Conservation (phyloP, 768 basidiomycete species). For the Kockovaella imperatae region DNA sequence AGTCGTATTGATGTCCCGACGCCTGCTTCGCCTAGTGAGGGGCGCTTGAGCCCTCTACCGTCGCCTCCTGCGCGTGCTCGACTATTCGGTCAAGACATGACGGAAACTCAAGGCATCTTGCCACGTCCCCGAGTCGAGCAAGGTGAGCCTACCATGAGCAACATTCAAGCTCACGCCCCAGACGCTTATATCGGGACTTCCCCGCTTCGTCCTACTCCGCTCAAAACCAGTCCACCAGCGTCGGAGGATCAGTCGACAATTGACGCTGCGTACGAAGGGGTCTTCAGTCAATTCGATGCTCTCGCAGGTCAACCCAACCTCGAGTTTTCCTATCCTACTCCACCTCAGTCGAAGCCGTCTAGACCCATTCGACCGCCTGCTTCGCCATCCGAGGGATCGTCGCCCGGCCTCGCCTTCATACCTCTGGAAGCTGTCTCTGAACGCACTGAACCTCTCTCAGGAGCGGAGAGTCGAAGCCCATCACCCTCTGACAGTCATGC, state of each 20-base stretch:
- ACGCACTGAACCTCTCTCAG: slow-evolving; percentile 22
- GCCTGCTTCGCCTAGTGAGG: background rate
- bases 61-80: slow-evolving; percentile 9
- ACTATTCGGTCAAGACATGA: slow-evolving; percentile 3
- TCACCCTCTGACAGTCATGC: background rate
- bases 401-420: slow-evolving; percentile 2
- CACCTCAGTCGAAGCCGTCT: slow-evolving; percentile 1
- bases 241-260: slow-evolving; percentile 27
- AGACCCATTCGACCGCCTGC: background rate
- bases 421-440: slow-evolving; percentile 26
- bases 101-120: background rate
- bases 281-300: slow-evolving; percentile 28
- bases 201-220: too few species aligned
- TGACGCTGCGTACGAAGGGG: slow-evolving; percentile 35
- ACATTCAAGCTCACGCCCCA: too few species aligned
- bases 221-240: background rate
- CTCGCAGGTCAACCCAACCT: slow-evolving; percentile 15
- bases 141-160: background rate
- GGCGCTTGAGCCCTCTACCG: slow-evolving; percentile 9
- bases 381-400: slow-evolving; percentile 2
- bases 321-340: background rate
- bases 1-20: background rate
- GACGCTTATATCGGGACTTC: too few species aligned
- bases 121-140: slow-evolving; percentile 3
- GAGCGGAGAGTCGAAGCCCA: slow-evolving; percentile 1